Base-by-base conservation (phyloP, 805 yeast genomes). In the Myxozyma kluyveri region DNA sequence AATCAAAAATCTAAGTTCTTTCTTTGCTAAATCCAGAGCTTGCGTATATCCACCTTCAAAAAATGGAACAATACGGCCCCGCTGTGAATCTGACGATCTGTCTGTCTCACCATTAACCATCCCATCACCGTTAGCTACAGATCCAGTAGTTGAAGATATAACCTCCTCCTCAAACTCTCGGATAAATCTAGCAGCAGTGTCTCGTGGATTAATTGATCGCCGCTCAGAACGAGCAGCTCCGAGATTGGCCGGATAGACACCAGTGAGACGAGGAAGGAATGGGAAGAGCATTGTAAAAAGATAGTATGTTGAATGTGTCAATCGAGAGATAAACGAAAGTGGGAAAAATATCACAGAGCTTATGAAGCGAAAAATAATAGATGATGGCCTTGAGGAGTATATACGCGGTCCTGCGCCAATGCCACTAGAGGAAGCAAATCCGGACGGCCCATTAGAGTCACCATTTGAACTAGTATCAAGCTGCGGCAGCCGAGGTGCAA, bases 1-100 rank as follows among this genome's bases (percentile, higher is more conserved):
- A 46, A 87, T 69, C 38, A 90, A 72, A 74, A 88, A 88, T 66
- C 82, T 80, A 24, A 83, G 84, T 49, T 86, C 79, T 32, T 77
- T 73, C 46, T 86, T 84, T 32, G 93, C 85, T 61, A 76, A 72
- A 61, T 78, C 82, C 48, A 90, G 70, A 1, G 96, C 90, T 51
- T 84, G 83, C 1, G 90, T 81, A 69, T 89, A 91, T 32, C 95
- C 84, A 14, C 89, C 89, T 61, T 80, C 82, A 51, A 79, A 76
- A 60, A 86, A 83, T 14, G 57, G 57, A 18, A 59, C 45, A 19
- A 43, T 44, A n/a, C 24, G 45, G 33, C 29, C 39, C 19, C 52
- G 45, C 31, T 35, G 31, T 19, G 27, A 27, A 27, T 24, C 19
- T 12, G 5, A 5, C 7, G 19, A 17, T 17, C 19, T 21, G 19